Base-by-base conservation (phyloP, 192 early-diverging fungal genomes). In the Backusella liffmaniae region DNA sequence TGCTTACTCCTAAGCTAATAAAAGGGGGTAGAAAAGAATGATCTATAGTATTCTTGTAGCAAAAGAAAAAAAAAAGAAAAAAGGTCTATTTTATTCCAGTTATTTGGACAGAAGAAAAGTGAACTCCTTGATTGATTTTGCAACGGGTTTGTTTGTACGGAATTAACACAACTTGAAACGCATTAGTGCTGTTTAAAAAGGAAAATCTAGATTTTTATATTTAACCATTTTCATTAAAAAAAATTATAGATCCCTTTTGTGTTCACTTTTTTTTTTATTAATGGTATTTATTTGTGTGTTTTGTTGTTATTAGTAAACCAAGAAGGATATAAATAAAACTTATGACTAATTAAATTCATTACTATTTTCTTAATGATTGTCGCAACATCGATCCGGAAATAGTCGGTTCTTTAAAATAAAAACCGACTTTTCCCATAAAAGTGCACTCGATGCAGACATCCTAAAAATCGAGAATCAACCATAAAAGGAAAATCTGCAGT, bases 401-500 rank as follows among this genome's bases (percentile, higher is more conserved):
- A n/a, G 5, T n/a, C 53, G 53, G n/a, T 56, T 18, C 9, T 56
- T 56, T 26, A 56, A 56, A 56, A 56, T 23, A 56, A 56, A 56
- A 56, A 56, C 21, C 53, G 53, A 56, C 21, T 56, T 56, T 56
- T 56, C 53, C 53, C 53, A 56, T 56, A 56, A 56, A 10, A n/a
- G 53, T 56, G 6, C 42, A 21, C n/a, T n/a, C 6, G 53, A 23
- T 56, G 23, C 53, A 56, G 21, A 10, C n/a, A 23, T 56, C n/a
- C 18, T 56, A 56, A 56, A 56, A 10, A 56, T 56, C 53, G 53
- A 56, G 53, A 56, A 56, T 56, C 53, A 56, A 56, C 53, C 53
- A 56, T 56, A 56, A 56, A 56, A 56, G 23, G 53, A 56, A 56
- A 56, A 56, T 56, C 53, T 56, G 53, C 53, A 56, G 53, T 56